A percentile compares a stretch with the other conserved stretches of the same genome.
Evolutionary conservation across 2,329 filamentous ascomycete genomes (phyloP).

Genomic region (Aspergillus floridensis): DNA sequence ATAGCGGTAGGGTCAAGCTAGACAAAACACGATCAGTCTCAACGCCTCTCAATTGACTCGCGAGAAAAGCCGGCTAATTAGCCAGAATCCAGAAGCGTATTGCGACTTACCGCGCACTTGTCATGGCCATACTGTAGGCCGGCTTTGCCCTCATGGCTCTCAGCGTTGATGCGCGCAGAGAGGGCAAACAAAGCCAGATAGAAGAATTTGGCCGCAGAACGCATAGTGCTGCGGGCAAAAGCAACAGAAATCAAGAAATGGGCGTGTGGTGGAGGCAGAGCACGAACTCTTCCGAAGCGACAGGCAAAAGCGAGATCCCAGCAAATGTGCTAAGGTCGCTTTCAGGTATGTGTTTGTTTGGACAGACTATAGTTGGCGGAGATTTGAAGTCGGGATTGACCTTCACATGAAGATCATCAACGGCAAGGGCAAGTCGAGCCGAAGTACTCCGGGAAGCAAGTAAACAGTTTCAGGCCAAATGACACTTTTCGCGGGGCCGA

Average conservation of each 20-base stretch:
- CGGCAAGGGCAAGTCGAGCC: slow-evolving; percentile 5
- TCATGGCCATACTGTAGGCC: slow-evolving; percentile 38
- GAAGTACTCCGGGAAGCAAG: background rate
- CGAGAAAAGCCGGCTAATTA: background rate
- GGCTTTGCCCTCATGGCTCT: slow-evolving; percentile 39
- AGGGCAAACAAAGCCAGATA: slow-evolving; percentile 63
- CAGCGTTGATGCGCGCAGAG: slow-evolving; percentile 50
- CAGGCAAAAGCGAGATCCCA: background rate
- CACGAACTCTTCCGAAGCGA: background rate
- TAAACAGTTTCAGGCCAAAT: slow-evolving; percentile 2
- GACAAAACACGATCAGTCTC: slow-evolving; percentile 2
- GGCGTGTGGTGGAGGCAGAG: background rate
- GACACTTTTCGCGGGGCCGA: background rate
- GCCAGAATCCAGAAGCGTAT: background rate
- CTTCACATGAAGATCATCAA: slow-evolving; percentile 17
- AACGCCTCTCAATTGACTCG: background rate
- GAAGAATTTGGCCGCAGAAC: slow-evolving; percentile 54
- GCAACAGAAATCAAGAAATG: background rate
- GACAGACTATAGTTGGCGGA: background rate
- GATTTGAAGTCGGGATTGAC: background rate
- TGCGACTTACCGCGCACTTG: slow-evolving; percentile 55
- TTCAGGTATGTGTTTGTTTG: background rate
- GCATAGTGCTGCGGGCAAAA: slow-evolving; percentile 43
- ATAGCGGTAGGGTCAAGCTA: slow-evolving; percentile 87
- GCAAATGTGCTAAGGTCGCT: background rate